Conservation (phyloP, 768 basidiomycete species). For the Phylloporus rhodoxanthus region DNA sequence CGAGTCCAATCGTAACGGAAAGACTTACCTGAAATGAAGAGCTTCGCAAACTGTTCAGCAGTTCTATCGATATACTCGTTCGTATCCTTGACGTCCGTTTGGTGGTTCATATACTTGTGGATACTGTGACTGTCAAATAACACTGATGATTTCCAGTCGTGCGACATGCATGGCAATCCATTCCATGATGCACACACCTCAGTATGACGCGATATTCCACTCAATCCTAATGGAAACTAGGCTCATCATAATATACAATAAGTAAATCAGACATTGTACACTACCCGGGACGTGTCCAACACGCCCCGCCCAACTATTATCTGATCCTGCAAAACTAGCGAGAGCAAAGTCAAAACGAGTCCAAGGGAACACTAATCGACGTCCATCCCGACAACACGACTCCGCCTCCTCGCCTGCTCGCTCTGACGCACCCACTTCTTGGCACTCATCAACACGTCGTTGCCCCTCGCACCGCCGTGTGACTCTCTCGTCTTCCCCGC, state of each 20-base stretch:
- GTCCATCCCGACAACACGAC: constrained; percentile 29
- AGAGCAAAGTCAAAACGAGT: background rate
- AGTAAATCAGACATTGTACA: background rate
- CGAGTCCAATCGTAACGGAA: no score
- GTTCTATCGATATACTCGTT: no score
- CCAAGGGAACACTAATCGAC: constrained; percentile 10
- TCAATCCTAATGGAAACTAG: background rate
- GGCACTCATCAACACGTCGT: constrained; percentile 51
- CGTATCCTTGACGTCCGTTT: no score
- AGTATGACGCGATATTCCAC: no score
- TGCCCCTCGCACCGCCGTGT: constrained; percentile 24
- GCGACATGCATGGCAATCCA: no score
- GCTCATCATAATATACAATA: constrained; percentile 7
- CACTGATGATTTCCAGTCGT: no score
- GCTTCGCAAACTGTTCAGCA: no score
- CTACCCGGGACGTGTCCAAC: background rate
- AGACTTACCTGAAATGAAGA: no score
- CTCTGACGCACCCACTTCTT: constrained; percentile 74
- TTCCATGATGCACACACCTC: no score
- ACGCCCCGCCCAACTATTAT: constrained; percentile 1
- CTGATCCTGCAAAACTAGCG: constrained; percentile 3
- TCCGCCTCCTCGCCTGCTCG: constrained; percentile 60
- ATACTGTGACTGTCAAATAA: no score
- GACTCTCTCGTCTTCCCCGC: constrained; percentile 22
- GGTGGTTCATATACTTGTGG: no score